Base-by-base conservation (phyloP, 2,329 filamentous ascomycete species). In the Cladophialophora yegresii region DNA sequence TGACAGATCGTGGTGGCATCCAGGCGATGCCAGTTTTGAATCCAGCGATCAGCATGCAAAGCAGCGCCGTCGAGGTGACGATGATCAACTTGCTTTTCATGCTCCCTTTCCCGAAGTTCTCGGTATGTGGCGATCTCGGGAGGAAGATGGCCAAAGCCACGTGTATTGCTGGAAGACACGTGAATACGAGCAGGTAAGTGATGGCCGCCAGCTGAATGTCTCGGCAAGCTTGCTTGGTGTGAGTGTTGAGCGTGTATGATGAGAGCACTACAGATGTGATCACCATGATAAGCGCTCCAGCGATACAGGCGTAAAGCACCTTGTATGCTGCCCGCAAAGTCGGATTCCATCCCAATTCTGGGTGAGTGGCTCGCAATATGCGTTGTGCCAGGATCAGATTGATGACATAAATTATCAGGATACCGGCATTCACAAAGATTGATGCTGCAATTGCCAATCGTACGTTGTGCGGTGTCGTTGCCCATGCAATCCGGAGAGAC, bases 311-410 rank as follows among this genome's bases (percentile, higher is more conserved):
- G 74, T 87, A 87, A 20, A 91, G 74, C 23, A 80, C 72, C 65
- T 82, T 83, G 75, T 92, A 89, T 20, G 76, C 62, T 23, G 80
- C 67, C 2, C 79, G 80, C 26, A 85, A 79, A 1, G 77, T 71
- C 22, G 77, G 80, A 66, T 84, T 82, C 90, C 91, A 93, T 63
- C 90, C 91, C 33, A 91, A 73, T 1, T 74, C 73, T 0, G 90
- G 90, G 72, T 93, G 89, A 53, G 85, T 84, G 5, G 89, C 89
- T 60, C 92, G 84, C 22, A 95, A 76, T 26, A 96, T 82, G 55
- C 92, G 87, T 76, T 92, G 90, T 0, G 88, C 78, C 72, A 93
- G 90, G 71, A 95, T 78, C 47, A 96, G 77, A 77, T 96, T 95
- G 76, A 92, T 80, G 72, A 93, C 78, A 75, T 90, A 93, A 28